A percentile compares a stretch with the other conserved stretches of the same genome.
Conservation (phyloP, 257 asterid species). For the Solanum pimpinellifolium region DNA sequence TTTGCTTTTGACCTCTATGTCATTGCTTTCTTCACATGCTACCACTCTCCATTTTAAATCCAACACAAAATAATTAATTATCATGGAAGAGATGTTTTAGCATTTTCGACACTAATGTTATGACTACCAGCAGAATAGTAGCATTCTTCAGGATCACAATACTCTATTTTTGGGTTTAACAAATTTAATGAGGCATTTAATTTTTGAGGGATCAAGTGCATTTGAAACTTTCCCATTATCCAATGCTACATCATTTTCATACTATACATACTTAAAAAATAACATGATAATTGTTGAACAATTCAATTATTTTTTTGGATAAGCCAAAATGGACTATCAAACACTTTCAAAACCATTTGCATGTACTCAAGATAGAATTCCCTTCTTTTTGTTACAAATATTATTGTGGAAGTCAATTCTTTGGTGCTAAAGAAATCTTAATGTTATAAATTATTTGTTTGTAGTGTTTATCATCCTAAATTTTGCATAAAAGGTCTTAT, state of each 20-base stretch:
- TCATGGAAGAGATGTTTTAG: neutral
- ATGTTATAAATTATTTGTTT: too few species aligned
- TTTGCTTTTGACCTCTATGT: slow-evolving; percentile 43
- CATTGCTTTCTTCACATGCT: slow-evolving; percentile 77
- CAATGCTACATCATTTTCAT: too few species aligned
- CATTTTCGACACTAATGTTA: neutral
- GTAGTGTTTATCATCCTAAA: neutral
- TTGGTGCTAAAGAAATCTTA: too few species aligned
- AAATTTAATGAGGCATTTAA: too few species aligned
- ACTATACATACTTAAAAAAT: neutral
- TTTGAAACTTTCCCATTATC: neutral
- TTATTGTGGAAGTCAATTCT: neutral
- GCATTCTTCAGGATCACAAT: too few species aligned
- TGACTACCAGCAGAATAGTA: too few species aligned
- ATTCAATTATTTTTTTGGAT: neutral
- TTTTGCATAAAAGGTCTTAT: neutral
- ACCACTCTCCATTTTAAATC: slow-evolving; percentile 45
- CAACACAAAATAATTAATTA: slow-evolving; percentile 36
- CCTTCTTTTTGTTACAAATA: too few species aligned
- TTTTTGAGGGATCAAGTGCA: too few species aligned
- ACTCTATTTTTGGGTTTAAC: too few species aligned
- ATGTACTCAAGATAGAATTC: neutral
- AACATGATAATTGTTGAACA: neutral
- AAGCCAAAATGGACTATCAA: neutral
- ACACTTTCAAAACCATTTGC: neutral